These are phyloP conservation scores for Coffea humblotiana DNA, from an alignment of 305 asterid species.

Conservation along the genomic window DNA sequence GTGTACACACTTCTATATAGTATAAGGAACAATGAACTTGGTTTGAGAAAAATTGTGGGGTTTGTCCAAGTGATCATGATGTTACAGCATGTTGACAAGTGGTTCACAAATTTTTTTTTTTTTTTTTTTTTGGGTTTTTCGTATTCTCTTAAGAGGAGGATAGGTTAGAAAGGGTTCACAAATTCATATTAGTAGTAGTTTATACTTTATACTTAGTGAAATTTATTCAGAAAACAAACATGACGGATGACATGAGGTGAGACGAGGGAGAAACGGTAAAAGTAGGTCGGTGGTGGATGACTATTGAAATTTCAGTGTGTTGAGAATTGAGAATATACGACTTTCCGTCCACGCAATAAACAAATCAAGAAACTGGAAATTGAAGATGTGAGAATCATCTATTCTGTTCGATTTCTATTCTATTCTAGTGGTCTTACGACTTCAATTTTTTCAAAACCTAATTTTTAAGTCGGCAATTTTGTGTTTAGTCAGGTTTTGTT, in stretches of 20 bases:
- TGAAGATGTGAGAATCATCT: slow-evolving; percentile 3
- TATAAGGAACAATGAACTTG: neutral
- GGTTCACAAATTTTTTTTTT: neutral
- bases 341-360: slow-evolving; percentile 18
- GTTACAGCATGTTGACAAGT: slow-evolving; percentile 7
- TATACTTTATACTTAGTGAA: no score
- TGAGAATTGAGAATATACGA: slow-evolving; percentile 2
- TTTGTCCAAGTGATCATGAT: slow-evolving; percentile 11
- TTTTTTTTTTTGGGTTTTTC: neutral
- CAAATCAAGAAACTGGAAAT: neutral
- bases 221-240: no score
- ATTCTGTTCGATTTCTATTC: neutral
- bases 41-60: slow-evolving; percentile 5
- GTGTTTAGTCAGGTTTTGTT: neutral
- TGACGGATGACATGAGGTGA: neutral
- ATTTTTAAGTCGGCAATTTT: neutral
- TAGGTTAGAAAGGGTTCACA: neutral
- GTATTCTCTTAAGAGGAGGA: no score
- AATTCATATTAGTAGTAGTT: neutral
- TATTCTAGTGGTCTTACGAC: neutral
- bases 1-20: no score
- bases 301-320: neutral
- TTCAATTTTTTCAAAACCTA: neutral
- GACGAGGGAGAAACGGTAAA: neutral
- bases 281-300: slow-evolving; percentile 19